A percentile compares a stretch with the other conserved stretches of the same genome.
Conservation (phyloP, 768 basidiomycete genomes). For the Leccinum barrowsii region DNA sequence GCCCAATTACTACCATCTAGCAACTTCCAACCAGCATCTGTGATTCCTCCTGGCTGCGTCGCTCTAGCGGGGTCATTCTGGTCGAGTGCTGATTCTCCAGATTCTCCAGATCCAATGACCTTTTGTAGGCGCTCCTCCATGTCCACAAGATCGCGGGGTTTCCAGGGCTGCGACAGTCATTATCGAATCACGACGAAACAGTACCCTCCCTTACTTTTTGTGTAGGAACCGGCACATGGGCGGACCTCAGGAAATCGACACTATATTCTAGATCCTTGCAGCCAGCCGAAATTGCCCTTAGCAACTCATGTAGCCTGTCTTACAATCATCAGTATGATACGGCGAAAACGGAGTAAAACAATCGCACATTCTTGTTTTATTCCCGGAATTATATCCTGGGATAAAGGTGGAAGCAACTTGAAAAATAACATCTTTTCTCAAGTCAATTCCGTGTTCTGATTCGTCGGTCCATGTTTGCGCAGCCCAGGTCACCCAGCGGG, state of each 20-base stretch:
- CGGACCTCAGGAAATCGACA: conserved; percentile 16
- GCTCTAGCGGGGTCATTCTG: not conserved
- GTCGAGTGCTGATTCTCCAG: not conserved
- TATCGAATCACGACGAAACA: not conserved
- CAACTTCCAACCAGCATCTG: conserved; percentile 49
- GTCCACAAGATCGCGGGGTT: conserved; percentile 42
- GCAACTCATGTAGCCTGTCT: conserved; percentile 21
- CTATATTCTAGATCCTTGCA: conserved; percentile 18
- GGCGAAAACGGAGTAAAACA: not conserved
- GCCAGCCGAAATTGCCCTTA: conserved; percentile 19
- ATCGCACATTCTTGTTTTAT: conserved; percentile 35
- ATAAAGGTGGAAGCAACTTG: conserved; percentile 48
- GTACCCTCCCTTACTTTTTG: conserved; percentile 14
- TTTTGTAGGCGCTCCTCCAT: conserved; percentile 55
- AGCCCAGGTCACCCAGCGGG: conserved; percentile 69
- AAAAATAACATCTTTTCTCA: conserved; percentile 45
- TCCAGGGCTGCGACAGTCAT: conserved; percentile 44
- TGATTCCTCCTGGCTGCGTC: not conserved
- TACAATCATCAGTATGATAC: conserved; percentile 5
- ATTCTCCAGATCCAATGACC: conserved; percentile 10
- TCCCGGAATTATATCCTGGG: conserved; percentile 29
- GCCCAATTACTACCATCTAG: conserved; percentile 51
- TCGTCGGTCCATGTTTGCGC: conserved; percentile 38
- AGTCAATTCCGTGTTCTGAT: conserved; percentile 34
- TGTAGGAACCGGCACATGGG: not conserved